Evolutionary conservation across 805 yeast genomes (phyloP), one percentile per base, ranked within the genome.

Genomic region (Millerozyma acaciae): DNA sequence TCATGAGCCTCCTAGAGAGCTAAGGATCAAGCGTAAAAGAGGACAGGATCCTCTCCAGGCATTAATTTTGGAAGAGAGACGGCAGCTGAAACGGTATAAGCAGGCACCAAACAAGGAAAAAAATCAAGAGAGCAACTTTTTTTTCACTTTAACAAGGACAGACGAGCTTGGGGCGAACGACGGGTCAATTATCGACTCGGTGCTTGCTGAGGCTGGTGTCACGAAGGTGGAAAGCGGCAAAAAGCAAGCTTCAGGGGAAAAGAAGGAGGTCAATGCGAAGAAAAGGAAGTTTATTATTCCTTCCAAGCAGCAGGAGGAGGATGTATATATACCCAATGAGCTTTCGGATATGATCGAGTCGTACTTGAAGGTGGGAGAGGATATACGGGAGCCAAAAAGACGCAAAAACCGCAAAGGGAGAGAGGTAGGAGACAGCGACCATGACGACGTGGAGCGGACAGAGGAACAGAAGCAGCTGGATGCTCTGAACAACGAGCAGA

Each of bases 11-110:
- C 95, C 95, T 1, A 74, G 73, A 33, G 68, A 83, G 16, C 78
- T 90, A 26, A 73, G 96, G 38, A 84, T 90, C 53, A 90, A 93
- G 58, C 73, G 97, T 38, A 82, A 83, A 50, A 70, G 96, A 39
- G 80, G 77, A 33, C 93, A 87, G 48, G 96, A 86, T 45, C 95
- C 97, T 2, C 67, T 90, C 16, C 87, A 84, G 45, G 95, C 96
- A 1, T 68, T 89, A 47, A 60, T 75, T 7, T 47, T 75, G 17
- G 77, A 73, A 32, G 66, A 64, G 24, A 42, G 48, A 13, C 54
- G 55, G 17, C 22, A 44, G 8, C 47, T 64, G 29, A 66, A 76
- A 45, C 50, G 75, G 34, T 62, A 73, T 16, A 65, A 63, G 40
- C 62, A 65, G 3, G 50, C 62, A 9, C 76, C 39, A 2, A 53